Evolutionary conservation across 306 rosid species (phyloP), one percentile per base, ranked within the genome.

Genomic region (Coriaria nepalensis): DNA sequence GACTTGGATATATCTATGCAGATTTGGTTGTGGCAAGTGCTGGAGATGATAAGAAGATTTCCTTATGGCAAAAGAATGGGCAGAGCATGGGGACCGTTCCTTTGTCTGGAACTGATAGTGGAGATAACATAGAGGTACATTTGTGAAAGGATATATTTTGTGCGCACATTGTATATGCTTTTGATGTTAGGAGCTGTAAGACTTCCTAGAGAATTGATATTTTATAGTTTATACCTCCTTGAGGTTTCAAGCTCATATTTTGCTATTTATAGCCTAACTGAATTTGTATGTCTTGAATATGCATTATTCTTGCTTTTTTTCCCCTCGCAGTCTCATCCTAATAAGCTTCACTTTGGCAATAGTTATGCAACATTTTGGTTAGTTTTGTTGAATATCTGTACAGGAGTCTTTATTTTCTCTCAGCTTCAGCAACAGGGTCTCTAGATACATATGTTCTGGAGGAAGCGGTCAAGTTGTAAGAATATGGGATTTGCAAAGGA

Each of bases 11-110:
- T 40, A 41, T 61, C 55, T 6, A 42, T 36, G 44, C 71, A 92
- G 98, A 92, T 78, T 73, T 92, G 76, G 94, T 86, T 62, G 87
- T 82, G 78, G 98, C 92, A 37, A 82, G 98, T 74, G 96, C 93
- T 45, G 98, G 96, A 47, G 98, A 92, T 45, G 98, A 92, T 53
- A 82, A 76, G 81, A 82, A 73, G 94, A 85, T 92, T 54, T 92
- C 96, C 0, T 46, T 92, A 64, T 82, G 94, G 93, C 73, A 74
- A 40, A 85, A 73, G 80, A 92, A 75, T 67, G 98, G 98, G 64
- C 82, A 82, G 42, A 78, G 79, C 76, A 75, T 92, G 94, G 96
- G 98, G 49, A 92, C 96, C 63, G 82, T 92, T 67, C 98, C 98
- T 2, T 60, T 85, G 42, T 66, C 84, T 20, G 95, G 95, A 6